Evolutionary conservation across 1,139 yeast genomes (phyloP).

Genomic region (Hyphopichia buzzinii): DNA sequence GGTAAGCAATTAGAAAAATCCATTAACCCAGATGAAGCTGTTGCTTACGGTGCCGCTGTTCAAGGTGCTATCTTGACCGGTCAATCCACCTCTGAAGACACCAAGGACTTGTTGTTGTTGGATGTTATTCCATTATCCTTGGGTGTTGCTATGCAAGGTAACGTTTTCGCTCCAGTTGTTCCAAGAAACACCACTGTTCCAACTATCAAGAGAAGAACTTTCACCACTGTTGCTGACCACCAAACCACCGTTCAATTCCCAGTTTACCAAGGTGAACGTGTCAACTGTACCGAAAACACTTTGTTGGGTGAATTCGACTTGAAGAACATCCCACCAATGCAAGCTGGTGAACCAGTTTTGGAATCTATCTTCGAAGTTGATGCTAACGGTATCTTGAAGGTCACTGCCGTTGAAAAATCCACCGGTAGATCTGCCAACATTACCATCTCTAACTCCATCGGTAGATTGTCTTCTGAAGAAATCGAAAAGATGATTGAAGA

Average conservation of each 20-base stretch:
- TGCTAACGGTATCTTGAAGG: slow-evolving; percentile 99
- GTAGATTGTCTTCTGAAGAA: slow-evolving; percentile 97
- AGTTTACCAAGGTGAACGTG: slow-evolving; percentile 99
- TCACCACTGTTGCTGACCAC: slow-evolving; percentile 99
- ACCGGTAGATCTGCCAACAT: slow-evolving; percentile 99
- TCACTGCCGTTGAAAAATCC: slow-evolving; percentile 98
- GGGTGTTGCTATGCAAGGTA: slow-evolving; percentile 99
- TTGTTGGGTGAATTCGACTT: slow-evolving; percentile 99
- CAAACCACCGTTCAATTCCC: slow-evolving; percentile 99
- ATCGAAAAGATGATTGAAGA: slow-evolving; percentile 98
- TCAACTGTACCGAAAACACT: slow-evolving; percentile 98
- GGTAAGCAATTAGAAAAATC: slow-evolving; percentile 96
- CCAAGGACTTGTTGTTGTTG: slow-evolving; percentile 94
- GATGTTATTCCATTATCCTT: slow-evolving; percentile 98
- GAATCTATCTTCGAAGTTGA: slow-evolving; percentile 99
- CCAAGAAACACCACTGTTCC: slow-evolving; percentile 99
- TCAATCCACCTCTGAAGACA: slow-evolving; percentile 94
- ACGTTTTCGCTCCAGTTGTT: slow-evolving; percentile 97
- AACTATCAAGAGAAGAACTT: slow-evolving; percentile 98
- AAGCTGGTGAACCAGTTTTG: slow-evolving; percentile 99
- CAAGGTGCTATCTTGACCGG: slow-evolving; percentile 99
- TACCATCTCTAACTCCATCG: slow-evolving; percentile 99
- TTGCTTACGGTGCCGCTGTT: slow-evolving; percentile 98
- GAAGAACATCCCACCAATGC: slow-evolving; percentile 98
- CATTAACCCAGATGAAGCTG: slow-evolving; percentile 99